A percentile compares a stretch with the other conserved stretches of the same genome.
These are phyloP conservation scores for Hirschioporus abietinus DNA, from an alignment of 768 basidiomycete genomes.

Conservation along the genomic window DNA sequence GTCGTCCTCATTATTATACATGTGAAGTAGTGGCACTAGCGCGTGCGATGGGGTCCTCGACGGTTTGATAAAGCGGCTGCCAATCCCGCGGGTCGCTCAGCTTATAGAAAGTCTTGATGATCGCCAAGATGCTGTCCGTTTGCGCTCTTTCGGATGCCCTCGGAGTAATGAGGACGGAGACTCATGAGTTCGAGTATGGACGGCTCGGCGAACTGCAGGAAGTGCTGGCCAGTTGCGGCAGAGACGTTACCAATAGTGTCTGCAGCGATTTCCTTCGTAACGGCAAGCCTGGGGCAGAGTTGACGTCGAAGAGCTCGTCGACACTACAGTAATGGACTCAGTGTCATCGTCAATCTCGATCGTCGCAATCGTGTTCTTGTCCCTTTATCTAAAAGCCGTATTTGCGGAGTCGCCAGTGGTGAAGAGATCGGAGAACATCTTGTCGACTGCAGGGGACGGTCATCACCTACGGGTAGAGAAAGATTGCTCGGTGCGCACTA, in stretches of 20 bases:
- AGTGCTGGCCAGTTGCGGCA: constrained; percentile 70
- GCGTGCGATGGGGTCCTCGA: constrained; percentile 77
- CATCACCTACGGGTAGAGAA: not conserved
- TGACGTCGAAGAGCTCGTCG: constrained; percentile 86
- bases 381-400: constrained; percentile 48
- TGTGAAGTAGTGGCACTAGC: constrained; percentile 70
- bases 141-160: constrained; percentile 93
- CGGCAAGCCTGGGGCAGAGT: constrained; percentile 93
- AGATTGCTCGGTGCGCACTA: constrained; percentile 17
- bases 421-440: constrained; percentile 56
- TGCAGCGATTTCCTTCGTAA: constrained; percentile 98
- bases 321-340: constrained; percentile 51
- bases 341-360: constrained; percentile 62
- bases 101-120: constrained; percentile 88
- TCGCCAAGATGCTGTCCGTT: constrained; percentile 83
- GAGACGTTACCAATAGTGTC: constrained; percentile 94
- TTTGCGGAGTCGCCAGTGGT: constrained; percentile 70
- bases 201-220: constrained; percentile 87
- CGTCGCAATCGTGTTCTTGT: constrained; percentile 48
- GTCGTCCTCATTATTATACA: constrained; percentile 94
- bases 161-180: constrained; percentile 88
- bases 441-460: constrained; percentile 35
- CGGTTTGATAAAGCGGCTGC: constrained; percentile 62
- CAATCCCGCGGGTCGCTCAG: constrained; percentile 79
- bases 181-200: constrained; percentile 73